Conservation (phyloP, 116 monocot species). For the Trichopus zeylanicus region DNA sequence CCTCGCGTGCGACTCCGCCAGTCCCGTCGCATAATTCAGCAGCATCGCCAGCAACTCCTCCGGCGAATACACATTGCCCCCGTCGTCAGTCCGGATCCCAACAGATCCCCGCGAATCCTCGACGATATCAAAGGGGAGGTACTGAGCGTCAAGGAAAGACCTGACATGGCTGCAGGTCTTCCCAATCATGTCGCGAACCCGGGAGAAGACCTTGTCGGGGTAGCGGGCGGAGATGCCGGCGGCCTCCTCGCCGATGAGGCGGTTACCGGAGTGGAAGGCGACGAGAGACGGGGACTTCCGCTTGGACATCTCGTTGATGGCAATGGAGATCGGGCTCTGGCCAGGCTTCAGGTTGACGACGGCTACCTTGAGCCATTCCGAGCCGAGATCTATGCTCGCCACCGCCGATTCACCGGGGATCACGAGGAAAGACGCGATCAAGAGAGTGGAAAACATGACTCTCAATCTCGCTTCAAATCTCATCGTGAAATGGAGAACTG, state of each 20-base stretch:
- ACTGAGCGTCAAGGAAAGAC: slow-evolving; percentile 33
- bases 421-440: background rate
- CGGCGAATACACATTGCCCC: slow-evolving; percentile 46
- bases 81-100: slow-evolving; percentile 48
- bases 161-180: slow-evolving; percentile 46
- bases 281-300: slow-evolving; percentile 89
- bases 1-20: slow-evolving; percentile 67
- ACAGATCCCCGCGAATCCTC: slow-evolving; percentile 62
- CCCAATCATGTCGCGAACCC: slow-evolving; percentile 62
- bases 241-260: slow-evolving; percentile 91
- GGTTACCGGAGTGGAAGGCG: slow-evolving; percentile 53
- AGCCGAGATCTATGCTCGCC: slow-evolving; percentile 77
- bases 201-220: slow-evolving; percentile 79
- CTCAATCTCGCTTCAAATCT: background rate
- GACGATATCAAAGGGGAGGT: slow-evolving; percentile 76
- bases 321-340: slow-evolving; percentile 75
- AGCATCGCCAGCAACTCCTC: slow-evolving; percentile 93
- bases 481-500: background rate
- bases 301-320: slow-evolving; percentile 99
- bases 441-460: background rate
- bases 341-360: slow-evolving; percentile 82
- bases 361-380: slow-evolving; percentile 91
- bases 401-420: slow-evolving; percentile 39
- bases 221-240: slow-evolving; percentile 81
- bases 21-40: slow-evolving; percentile 43